These are phyloP conservation scores for Exophiala mesophila DNA, from an alignment of 2,329 filamentous ascomycete species.

Conservation along the genomic window DNA sequence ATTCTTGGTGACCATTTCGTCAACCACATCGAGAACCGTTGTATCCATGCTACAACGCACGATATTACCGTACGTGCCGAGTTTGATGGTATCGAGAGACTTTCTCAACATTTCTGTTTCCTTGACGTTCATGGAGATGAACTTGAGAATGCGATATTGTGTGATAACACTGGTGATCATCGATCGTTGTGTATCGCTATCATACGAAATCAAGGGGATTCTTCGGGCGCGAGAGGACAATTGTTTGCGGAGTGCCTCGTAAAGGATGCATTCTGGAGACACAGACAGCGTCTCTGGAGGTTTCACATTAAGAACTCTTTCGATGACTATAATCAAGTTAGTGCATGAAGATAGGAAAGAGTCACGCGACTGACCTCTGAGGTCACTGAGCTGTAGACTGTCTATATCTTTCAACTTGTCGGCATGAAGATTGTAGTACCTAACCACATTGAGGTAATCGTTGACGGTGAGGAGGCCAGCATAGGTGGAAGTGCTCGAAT, in stretches of 20 bases:
- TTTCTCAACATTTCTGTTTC: slow-evolving; percentile 87
- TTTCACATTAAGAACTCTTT: slow-evolving; percentile 83
- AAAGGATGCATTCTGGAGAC: slow-evolving; percentile 81
- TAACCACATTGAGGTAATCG: slow-evolving; percentile 97
- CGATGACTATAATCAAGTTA: slow-evolving; percentile 63
- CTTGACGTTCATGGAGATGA: slow-evolving; percentile 90
- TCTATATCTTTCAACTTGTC: slow-evolving; percentile 86
- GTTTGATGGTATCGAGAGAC: slow-evolving; percentile 72
- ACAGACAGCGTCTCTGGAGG: slow-evolving; percentile 96
- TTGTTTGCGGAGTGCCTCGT: slow-evolving; percentile 94
- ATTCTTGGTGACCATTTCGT: slow-evolving; percentile 84
- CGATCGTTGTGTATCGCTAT: slow-evolving; percentile 86
- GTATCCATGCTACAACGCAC: slow-evolving; percentile 83
- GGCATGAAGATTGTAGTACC: slow-evolving; percentile 98
- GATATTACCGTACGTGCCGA: slow-evolving; percentile 79
- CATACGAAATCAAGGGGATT: slow-evolving; percentile 87
- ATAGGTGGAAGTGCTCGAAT: slow-evolving; percentile 87
- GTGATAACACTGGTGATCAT: slow-evolving; percentile 96
- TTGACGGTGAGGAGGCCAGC: slow-evolving; percentile 91
- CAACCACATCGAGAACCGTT: slow-evolving; percentile 89
- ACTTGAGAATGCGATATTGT: slow-evolving; percentile 97
- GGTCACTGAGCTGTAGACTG: slow-evolving; percentile 84
- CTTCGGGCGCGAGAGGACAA: slow-evolving; percentile 85
- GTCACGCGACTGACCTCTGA: slow-evolving; percentile 63
- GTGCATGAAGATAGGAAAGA: slow-evolving; percentile 12